Evolutionary conservation across 176 grass and related monocot genomes (phyloP).

Genomic region (Dendrocalamus sinicus): DNA sequence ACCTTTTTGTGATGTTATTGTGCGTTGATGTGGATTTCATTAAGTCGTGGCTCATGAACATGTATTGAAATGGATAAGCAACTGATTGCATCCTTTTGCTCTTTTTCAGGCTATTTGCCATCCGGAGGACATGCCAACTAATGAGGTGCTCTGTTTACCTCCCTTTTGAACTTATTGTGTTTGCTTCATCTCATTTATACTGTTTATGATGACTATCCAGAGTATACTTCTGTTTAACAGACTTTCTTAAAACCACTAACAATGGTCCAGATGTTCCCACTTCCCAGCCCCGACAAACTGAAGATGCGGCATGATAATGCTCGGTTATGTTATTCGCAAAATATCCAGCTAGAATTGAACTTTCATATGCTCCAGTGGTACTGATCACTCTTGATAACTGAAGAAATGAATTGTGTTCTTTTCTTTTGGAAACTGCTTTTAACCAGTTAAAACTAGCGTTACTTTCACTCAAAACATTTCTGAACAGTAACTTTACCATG

Average conservation of each 20-base stretch:
- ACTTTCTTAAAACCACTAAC: neutral
- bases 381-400: neutral
- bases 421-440: neutral
- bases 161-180: neutral
- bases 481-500: neutral
- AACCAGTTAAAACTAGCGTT: neutral
- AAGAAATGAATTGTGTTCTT: neutral
- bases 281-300: constrained; percentile 1
- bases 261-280: neutral
- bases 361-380: neutral
- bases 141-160: constrained; percentile 55
- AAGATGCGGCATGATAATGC: neutral
- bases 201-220: neutral
- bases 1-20: neutral
- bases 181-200: neutral
- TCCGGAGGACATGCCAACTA: constrained; percentile 42
- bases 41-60: neutral
- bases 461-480: neutral
- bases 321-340: neutral
- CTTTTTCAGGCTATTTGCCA: constrained; percentile 67
- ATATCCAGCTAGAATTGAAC: constrained; percentile 4
- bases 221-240: neutral
- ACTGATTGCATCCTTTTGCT: constrained; percentile 12
- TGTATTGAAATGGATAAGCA: constrained; percentile 3
- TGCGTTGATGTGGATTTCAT: neutral